Base-by-base conservation (phyloP, 2,329 filamentous ascomycete species). In the Pseudogymnoascus sp. region DNA sequence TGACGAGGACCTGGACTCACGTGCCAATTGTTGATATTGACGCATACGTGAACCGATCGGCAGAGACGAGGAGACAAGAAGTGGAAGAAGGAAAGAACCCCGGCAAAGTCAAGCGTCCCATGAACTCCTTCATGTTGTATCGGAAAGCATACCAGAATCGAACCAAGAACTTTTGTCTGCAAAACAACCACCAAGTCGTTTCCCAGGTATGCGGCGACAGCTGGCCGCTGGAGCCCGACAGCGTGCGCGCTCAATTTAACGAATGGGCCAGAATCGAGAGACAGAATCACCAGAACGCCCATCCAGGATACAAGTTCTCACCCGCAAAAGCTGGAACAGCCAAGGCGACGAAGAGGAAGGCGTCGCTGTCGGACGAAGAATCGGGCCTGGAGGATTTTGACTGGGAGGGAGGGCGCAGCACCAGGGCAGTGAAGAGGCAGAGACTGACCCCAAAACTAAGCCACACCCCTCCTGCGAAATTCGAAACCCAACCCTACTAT, bases 41-140 rank as follows among this genome's bases (percentile, higher is more conserved):
- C 60, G 79, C 80, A 27, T 96, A 89, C 79, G 92, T 95, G 36
- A 85, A 87, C 69, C 83, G 93, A 59, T 79, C 88, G 8, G 75
- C 79, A 1, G 86, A 90, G 62, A 80, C 81, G 5, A 84, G 93
- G 62, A 79, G 79, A 58, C 76, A 78, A 61, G 92, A 96, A 73
- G 85, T 88, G 8, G 82, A 85, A 45, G 82, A 84, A 68, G 82
- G 85, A 62, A 90, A 87, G 69, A 78, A 85, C 36, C 79, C 79
- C 1, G 89, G 89, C 27, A 92, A 92, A 72, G 83, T 97, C 67
- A 91, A 93, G 69, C 83, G 94, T 31, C 92, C 94, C 2, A 96
- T 97, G 88, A 99, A 99, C 74, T 93, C 90, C 0, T 99, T 97
- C 78, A 96, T 99, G 88, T 80, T 99, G 59, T 99, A 99, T 74